A percentile compares a stretch with the other conserved stretches of the same genome.
Conservation (phyloP, 306 rosid species). For the barrel medic (Medicago truncatula) region DNA sequence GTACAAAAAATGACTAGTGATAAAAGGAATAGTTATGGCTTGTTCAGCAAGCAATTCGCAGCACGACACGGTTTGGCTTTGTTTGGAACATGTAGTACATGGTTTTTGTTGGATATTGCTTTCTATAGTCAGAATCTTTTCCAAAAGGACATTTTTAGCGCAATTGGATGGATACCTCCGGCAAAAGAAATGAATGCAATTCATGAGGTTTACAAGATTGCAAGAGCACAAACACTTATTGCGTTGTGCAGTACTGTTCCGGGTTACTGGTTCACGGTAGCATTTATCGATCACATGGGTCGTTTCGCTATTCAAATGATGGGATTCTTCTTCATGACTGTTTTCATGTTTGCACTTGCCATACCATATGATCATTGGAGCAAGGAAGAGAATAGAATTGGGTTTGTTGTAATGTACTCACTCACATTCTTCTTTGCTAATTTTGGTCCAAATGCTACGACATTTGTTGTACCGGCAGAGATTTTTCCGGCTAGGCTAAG, state of each 20-base stretch:
- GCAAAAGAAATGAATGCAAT: conserved; percentile 68
- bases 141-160: conserved; percentile 76
- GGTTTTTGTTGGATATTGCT: conserved; percentile 83
- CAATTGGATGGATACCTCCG: conserved; percentile 75
- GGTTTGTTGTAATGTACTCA: conserved; percentile 68
- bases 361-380: conserved; percentile 85
- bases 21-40: conserved; percentile 47
- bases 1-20: not conserved
- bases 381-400: conserved; percentile 42
- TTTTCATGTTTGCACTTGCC: conserved; percentile 84
- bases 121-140: conserved; percentile 80
- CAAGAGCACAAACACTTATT: conserved; percentile 74
- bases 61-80: conserved; percentile 64
- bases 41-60: conserved; percentile 59
- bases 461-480: conserved; percentile 83
- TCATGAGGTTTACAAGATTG: conserved; percentile 66
- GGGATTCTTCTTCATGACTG: conserved; percentile 91
- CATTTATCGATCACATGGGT: conserved; percentile 63
- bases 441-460: conserved; percentile 85
- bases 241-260: conserved; percentile 81
- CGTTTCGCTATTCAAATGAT: conserved; percentile 72
- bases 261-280: conserved; percentile 86
- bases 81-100: conserved; percentile 65
- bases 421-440: conserved; percentile 82
- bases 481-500: conserved; percentile 81